A percentile compares a stretch with the other conserved stretches of the same genome.
Conservation (phyloP, 257 asterid species). For the Solanum dulcamara region DNA sequence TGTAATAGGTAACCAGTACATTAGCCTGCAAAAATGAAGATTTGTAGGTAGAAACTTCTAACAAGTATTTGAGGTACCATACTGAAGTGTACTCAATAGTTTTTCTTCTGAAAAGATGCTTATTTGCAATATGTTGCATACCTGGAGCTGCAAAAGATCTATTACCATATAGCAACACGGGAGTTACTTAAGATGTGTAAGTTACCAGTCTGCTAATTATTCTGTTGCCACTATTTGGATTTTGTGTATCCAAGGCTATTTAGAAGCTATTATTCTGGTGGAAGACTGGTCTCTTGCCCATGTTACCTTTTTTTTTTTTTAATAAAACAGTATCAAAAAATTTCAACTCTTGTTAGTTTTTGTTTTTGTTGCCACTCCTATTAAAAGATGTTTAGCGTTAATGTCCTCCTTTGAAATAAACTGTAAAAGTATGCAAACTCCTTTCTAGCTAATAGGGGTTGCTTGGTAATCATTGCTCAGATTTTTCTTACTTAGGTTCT, state of each 20-base stretch:
- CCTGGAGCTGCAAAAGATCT: not conserved
- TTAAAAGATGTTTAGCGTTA: not conserved
- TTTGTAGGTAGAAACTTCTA: not conserved
- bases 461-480: not conserved
- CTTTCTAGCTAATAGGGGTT: not conserved
- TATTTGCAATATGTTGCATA: not conserved
- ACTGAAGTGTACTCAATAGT: not conserved
- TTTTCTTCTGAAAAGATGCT: not conserved
- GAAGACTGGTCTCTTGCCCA: not conserved
- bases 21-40: not conserved
- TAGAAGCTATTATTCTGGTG: not conserved
- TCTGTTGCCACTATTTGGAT: not conserved
- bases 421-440: not conserved
- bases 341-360: not conserved
- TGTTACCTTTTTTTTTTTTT: not conserved
- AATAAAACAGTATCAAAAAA: not conserved
- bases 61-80: not conserved
- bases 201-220: not conserved
- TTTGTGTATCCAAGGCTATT: not conserved
- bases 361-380: no score
- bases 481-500: not conserved
- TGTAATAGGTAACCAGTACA: not conserved
- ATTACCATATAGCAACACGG: not conserved
- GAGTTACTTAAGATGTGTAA: not conserved
- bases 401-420: not conserved